A percentile compares a stretch with the other conserved stretches of the same genome.
Conservation (phyloP, 164 flowering plant species). For the Malania oleifera region DNA sequence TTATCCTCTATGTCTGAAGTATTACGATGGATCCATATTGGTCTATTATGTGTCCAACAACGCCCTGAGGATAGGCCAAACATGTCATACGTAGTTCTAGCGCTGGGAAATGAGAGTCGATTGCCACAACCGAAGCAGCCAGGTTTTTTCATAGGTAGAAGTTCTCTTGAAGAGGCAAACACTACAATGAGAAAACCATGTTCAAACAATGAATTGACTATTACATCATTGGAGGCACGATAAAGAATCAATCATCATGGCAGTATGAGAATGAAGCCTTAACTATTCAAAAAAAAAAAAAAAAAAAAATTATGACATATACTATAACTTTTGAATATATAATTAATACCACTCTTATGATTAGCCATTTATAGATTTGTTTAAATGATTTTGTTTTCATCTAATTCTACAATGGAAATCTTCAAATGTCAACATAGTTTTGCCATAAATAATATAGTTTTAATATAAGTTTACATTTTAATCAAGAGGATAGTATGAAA, state of each 20-base stretch:
- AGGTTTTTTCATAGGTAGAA: constrained; percentile 4
- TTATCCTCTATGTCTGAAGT: constrained; percentile 23
- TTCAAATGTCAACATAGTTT: too few relatives aligned
- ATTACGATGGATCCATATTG: constrained; percentile 20
- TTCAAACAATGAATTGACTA: constrained; percentile 10
- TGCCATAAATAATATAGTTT: too few relatives aligned
- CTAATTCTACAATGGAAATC: too few relatives aligned
- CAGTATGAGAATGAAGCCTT: too few relatives aligned
- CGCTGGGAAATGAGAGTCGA: not conserved
- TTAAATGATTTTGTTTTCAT: too few relatives aligned
- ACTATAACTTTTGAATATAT: too few relatives aligned
- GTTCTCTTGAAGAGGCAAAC: not conserved
- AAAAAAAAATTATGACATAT: too few relatives aligned
- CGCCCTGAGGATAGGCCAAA: constrained; percentile 10
- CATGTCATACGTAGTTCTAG: constrained; percentile 7
- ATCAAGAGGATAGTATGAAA: too few relatives aligned
- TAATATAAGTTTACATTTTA: too few relatives aligned
- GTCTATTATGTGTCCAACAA: constrained; percentile 14
- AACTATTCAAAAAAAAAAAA: too few relatives aligned
- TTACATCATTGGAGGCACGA: not conserved
- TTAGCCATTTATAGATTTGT: too few relatives aligned
- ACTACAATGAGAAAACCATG: not conserved
- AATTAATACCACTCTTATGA: too few relatives aligned
- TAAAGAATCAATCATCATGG: not conserved
- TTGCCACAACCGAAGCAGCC: constrained; percentile 10